These are phyloP conservation scores for Heterobasidion annosum DNA, from an alignment of 1,284 basidiomycete species.

Conservation along the genomic window DNA sequence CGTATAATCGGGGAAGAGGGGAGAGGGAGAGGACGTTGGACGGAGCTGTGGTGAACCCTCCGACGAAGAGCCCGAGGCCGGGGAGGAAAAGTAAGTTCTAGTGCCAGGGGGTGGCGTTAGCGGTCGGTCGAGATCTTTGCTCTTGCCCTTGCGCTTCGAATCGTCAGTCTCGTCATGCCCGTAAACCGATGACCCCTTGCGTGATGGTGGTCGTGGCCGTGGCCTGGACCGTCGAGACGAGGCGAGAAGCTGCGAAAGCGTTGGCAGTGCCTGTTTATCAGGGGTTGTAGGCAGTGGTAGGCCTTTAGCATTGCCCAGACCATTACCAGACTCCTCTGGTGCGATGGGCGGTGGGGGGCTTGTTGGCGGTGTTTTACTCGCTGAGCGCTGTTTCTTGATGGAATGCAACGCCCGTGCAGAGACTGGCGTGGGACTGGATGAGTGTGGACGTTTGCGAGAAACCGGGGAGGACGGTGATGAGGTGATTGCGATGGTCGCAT, in stretches of 20 bases:
- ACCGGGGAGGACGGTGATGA: background rate
- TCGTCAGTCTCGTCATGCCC: slow-evolving; percentile 3
- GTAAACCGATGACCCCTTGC: slow-evolving; percentile 13
- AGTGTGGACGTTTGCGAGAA: background rate
- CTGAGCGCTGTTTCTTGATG: background rate
- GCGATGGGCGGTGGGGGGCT: background rate
- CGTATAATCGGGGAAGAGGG: slow-evolving; percentile 28
- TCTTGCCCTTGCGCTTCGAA: slow-evolving; percentile 1
- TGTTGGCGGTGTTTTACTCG: background rate
- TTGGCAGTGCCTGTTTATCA: slow-evolving; percentile 14
- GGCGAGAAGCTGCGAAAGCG: slow-evolving; percentile 25
- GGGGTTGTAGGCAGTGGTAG: slow-evolving; percentile 19
- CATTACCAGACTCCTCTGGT: background rate
- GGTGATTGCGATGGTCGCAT: background rate
- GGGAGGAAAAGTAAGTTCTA: slow-evolving; percentile 33
- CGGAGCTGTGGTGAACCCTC: slow-evolving; percentile 15
- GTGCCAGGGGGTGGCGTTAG: slow-evolving; percentile 11
- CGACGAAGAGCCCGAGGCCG: slow-evolving; percentile 26
- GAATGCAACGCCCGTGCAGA: background rate
- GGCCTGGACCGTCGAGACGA: slow-evolving; percentile 23
- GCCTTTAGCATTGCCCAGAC: slow-evolving; percentile 19
- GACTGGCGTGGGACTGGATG: background rate
- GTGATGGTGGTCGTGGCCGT: slow-evolving; percentile 24
- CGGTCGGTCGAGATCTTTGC: background rate
- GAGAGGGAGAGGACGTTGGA: slow-evolving; percentile 18